These are phyloP conservation scores for Ogataea nonfermentans DNA, from an alignment of 805 yeast genomes.

Conservation along the genomic window DNA sequence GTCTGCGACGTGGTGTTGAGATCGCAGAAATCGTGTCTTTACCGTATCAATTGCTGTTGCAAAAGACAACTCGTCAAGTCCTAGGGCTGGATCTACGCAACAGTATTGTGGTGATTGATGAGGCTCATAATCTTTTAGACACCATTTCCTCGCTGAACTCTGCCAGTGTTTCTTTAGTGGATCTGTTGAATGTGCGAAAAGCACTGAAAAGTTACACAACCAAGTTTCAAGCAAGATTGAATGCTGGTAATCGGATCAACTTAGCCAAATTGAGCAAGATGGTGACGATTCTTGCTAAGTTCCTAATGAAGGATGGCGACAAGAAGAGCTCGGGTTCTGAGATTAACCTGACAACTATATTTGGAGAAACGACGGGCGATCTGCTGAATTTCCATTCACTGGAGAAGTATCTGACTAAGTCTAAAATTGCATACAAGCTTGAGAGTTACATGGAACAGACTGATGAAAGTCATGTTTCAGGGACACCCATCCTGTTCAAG, in stretches of 20 bases:
- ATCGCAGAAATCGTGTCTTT: conserved; percentile 73
- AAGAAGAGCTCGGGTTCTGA: conserved; percentile 51
- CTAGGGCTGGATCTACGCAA: conserved; percentile 58
- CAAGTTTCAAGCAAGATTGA: conserved; percentile 63
- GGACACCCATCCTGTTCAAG: conserved; percentile 60
- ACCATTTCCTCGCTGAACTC: conserved; percentile 72
- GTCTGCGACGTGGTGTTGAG: conserved; percentile 54
- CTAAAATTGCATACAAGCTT: conserved; percentile 81
- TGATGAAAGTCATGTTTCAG: conserved; percentile 5
- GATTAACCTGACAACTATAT: conserved; percentile 50
- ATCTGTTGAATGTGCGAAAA: conserved; percentile 42
- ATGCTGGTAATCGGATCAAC: conserved; percentile 68
- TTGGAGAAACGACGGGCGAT: conserved; percentile 63
- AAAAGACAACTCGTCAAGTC: conserved; percentile 55
- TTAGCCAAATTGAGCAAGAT: conserved; percentile 61
- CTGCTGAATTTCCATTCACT: conserved; percentile 66
- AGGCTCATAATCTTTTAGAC: conserved; percentile 87
- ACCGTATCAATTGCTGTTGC: conserved; percentile 79
- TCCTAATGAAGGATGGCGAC: conserved; percentile 37
- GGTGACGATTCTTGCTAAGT: conserved; percentile 49
- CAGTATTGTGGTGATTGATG: conserved; percentile 79
- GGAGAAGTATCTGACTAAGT: conserved; percentile 56
- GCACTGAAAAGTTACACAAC: conserved; percentile 55
- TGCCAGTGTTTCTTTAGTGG: conserved; percentile 48
- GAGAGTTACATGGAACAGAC: conserved; percentile 51